A percentile compares a stretch with the other conserved stretches of the same genome.
Conservation (phyloP, 257 asterid genomes). For the Handroanthus guayacan region DNA sequence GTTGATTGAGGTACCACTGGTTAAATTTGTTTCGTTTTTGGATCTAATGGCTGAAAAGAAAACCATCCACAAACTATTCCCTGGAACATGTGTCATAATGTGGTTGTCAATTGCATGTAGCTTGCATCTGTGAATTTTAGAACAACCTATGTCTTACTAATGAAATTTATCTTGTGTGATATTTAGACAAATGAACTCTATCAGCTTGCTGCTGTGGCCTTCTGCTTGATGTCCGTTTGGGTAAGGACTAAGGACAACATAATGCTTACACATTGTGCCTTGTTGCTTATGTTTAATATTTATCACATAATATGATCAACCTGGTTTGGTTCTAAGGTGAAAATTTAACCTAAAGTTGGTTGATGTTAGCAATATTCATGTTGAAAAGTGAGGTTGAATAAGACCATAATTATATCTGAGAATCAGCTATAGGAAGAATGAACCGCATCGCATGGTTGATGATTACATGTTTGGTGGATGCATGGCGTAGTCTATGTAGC, state of each 20-base stretch:
- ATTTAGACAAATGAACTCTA: constrained; percentile 88
- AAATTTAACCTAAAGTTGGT: constrained; percentile 7
- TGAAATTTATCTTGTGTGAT: constrained; percentile 44
- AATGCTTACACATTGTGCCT: not conserved
- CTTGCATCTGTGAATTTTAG: not conserved
- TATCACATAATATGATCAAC: constrained; percentile 5
- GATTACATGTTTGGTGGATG: constrained; percentile 27
- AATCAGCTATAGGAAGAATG: not conserved
- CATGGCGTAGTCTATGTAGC: constrained; percentile 1
- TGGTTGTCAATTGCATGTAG: not conserved
- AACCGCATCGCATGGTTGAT: constrained; percentile 2
- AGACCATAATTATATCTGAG: not conserved
- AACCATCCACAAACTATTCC: not conserved
- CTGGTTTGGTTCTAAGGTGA: not conserved
- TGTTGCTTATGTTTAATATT: not conserved
- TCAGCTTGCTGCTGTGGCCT: constrained; percentile 95
- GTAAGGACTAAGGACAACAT: constrained; percentile 47
- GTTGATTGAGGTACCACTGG: constrained; percentile 14
- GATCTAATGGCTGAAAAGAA: constrained; percentile 15
- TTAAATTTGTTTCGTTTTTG: not conserved
- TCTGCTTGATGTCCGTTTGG: constrained; percentile 96
- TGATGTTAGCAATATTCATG: not conserved
- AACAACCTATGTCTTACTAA: constrained; percentile 28
- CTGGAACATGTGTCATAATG: not conserved
- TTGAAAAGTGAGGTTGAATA: constrained; percentile 21